Evolutionary conservation across 1,139 yeast species (phyloP).

Genomic region (Taphrina confusa): DNA sequence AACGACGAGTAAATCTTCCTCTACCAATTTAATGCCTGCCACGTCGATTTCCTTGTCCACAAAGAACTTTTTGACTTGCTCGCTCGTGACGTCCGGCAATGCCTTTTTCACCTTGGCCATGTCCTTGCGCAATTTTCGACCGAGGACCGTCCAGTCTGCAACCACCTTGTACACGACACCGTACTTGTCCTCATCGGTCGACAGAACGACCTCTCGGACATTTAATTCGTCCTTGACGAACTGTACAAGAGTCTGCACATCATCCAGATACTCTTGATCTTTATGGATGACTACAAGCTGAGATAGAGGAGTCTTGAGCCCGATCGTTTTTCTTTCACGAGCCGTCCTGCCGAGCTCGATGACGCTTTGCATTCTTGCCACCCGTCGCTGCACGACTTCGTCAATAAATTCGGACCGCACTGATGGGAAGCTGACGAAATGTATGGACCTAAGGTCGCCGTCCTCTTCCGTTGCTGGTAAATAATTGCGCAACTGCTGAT

Average conservation of each 20-base stretch:
- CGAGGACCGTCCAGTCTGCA: conserved; percentile 98
- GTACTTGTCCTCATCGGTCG: conserved; percentile 86
- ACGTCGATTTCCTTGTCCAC: conserved; percentile 73
- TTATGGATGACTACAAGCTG: conserved; percentile 82
- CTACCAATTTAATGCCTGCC: conserved; percentile 82
- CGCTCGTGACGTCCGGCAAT: conserved; percentile 75
- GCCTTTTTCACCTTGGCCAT: conserved; percentile 94
- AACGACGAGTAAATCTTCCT: conserved; percentile 85
- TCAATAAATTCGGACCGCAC: conserved; percentile 84
- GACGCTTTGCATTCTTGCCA: conserved; percentile 93
- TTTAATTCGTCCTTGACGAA: conserved; percentile 90
- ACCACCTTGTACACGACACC: conserved; percentile 91
- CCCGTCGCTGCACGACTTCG: conserved; percentile 69
- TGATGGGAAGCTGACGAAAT: conserved; percentile 83
- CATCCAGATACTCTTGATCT: conserved; percentile 70
- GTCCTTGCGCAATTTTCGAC: conserved; percentile 93
- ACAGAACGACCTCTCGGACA: conserved; percentile 81
- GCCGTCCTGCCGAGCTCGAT: conserved; percentile 94
- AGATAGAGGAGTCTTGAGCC: conserved; percentile 92
- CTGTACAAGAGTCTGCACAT: conserved; percentile 71
- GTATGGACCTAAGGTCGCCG: conserved; percentile 83
- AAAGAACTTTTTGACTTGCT: conserved; percentile 76
- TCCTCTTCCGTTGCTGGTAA: conserved; percentile 55
- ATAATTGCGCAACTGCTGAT: conserved; percentile 67
- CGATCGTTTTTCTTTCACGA: conserved; percentile 91